Evolutionary conservation across 2,329 filamentous ascomycete genomes (phyloP).

Genomic region (Mycogone perniciosa): DNA sequence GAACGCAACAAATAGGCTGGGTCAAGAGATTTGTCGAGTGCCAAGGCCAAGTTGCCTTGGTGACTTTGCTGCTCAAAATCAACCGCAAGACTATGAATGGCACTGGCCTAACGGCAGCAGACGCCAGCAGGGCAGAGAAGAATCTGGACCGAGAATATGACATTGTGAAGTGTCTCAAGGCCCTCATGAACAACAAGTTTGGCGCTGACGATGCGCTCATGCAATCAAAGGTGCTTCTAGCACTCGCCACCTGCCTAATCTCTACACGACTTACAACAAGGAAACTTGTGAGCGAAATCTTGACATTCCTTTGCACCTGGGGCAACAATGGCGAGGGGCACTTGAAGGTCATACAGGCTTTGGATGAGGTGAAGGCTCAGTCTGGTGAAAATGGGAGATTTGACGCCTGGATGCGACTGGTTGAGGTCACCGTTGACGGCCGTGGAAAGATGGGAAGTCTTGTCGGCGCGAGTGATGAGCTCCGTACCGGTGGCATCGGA

Average conservation of each 20-base stretch:
- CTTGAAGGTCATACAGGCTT: constrained; percentile 83
- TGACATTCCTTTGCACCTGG: constrained; percentile 97
- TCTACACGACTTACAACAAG: constrained; percentile 85
- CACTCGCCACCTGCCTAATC: constrained; percentile 78
- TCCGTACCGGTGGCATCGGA: constrained; percentile 90
- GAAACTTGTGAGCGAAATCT: constrained; percentile 90
- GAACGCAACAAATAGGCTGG: constrained; percentile 97
- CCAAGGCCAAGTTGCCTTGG: constrained; percentile 92
- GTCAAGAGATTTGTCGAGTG: constrained; percentile 95
- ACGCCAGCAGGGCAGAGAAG: constrained; percentile 57
- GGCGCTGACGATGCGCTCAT: constrained; percentile 90
- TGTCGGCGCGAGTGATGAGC: constrained; percentile 92
- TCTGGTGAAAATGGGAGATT: constrained; percentile 92
- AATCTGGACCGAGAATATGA: constrained; percentile 91
- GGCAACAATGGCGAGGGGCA: constrained; percentile 76
- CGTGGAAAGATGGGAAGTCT: constrained; percentile 98
- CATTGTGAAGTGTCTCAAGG: constrained; percentile 95
- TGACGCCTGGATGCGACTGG: constrained; percentile 97
- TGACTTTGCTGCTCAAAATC: constrained; percentile 87
- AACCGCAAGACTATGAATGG: constrained; percentile 78
- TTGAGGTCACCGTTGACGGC: constrained; percentile 94
- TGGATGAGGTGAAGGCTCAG: constrained; percentile 84
- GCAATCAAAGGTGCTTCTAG: constrained; percentile 84
- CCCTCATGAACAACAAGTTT: constrained; percentile 98
- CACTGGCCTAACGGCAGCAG: constrained; percentile 61